Percentiles rank a stretch among this genome's conserved stretches.
These are phyloP conservation scores for Pseudevernia furfuracea DNA, from an alignment of 495 filamentous ascomycete species.

Conservation along the genomic window DNA sequence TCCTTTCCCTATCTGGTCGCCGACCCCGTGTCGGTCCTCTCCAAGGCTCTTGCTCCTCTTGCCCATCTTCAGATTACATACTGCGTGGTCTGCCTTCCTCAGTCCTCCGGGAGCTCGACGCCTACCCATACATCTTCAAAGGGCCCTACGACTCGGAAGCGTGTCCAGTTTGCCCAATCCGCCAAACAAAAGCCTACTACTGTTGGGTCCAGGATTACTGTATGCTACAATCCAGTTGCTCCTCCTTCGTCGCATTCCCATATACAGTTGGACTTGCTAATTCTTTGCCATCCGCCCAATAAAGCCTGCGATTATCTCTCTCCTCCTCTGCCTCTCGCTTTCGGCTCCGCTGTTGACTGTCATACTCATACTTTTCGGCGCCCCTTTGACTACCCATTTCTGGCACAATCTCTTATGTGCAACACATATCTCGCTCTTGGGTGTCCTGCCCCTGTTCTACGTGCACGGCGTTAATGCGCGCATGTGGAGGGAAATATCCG, in stretches of 20 bases:
- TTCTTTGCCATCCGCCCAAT: constrained; percentile 3
- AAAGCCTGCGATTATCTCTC: constrained; percentile 55
- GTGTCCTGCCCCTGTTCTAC: constrained; percentile 69
- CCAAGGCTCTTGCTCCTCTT: constrained; percentile 52
- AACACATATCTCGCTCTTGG: constrained; percentile 70
- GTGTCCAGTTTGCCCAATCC: constrained; percentile 28
- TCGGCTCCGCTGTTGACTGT: constrained; percentile 54
- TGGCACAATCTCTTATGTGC: constrained; percentile 70
- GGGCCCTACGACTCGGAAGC: constrained; percentile 16
- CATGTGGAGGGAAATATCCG: constrained; percentile 66
- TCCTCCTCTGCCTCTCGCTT: constrained; percentile 57
- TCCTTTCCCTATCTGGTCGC: constrained; percentile 61
- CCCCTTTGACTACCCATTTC: constrained; percentile 77
- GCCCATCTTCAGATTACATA: constrained; percentile 59
- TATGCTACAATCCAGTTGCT: neutral
- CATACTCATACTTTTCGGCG: constrained; percentile 78
- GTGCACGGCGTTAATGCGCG: constrained; percentile 66
- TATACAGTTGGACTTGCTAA: constrained; percentile 12
- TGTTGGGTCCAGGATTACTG: constrained; percentile 18
- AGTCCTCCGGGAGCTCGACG: constrained; percentile 37
- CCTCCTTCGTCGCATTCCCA: neutral
- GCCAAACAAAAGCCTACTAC: constrained; percentile 20
- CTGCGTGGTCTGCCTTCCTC: constrained; percentile 64
- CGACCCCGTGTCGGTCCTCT: constrained; percentile 61
- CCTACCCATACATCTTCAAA: constrained; percentile 24